Base-by-base conservation (phyloP, 2,329 filamentous ascomycete genomes). In the Fusarium sp. region DNA sequence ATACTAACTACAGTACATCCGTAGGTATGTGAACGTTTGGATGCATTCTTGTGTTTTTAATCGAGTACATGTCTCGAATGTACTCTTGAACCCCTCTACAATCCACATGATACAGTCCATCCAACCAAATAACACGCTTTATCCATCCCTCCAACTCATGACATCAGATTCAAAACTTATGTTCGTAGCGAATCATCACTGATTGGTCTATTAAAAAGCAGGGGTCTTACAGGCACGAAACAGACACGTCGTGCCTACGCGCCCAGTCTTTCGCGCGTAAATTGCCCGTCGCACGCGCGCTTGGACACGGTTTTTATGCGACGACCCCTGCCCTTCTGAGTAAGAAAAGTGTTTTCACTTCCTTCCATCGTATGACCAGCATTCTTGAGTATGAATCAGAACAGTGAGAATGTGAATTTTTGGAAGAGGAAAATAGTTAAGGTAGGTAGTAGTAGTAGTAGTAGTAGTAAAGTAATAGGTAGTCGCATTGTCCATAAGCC, bases 201-300 rank as follows among this genome's bases (percentile, higher is more conserved):
- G 60, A 74, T 74, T 74, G 72, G 33, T 7, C 33, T 40, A 46
- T 63, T 64, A 50, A 59, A 67, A 40, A 57, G 36, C 47, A 50
- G 36, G 58, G 52, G 49, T 46, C 27, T 31, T 4, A 8, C 8
- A 17, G 25, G 57, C 72, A 62, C 72, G 72, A 73, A 71, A 69
- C 20, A 56, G 45, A 66, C 70, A 64, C 69, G 69, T 33, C 31
- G 13, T 42, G 10, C 11, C 40, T 58, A 70, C 72, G 68, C 63
- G 65, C 56, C 49, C 41, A 23, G 37, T 41, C 58, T 58, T 56
- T 51, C 55, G 70, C 72, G 72, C 72, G 72, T 74, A 74, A 74
- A 74, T 74, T 66, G 66, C 63, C 57, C 59, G 56, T 67, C 63
- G 45, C 67, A 66, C 59, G 58, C 68, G 66, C 66, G 66, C 61